These are phyloP conservation scores for Chlamydomonas reinhardtii DNA, from an alignment of 163 green algal species.

Conservation along the genomic window DNA sequence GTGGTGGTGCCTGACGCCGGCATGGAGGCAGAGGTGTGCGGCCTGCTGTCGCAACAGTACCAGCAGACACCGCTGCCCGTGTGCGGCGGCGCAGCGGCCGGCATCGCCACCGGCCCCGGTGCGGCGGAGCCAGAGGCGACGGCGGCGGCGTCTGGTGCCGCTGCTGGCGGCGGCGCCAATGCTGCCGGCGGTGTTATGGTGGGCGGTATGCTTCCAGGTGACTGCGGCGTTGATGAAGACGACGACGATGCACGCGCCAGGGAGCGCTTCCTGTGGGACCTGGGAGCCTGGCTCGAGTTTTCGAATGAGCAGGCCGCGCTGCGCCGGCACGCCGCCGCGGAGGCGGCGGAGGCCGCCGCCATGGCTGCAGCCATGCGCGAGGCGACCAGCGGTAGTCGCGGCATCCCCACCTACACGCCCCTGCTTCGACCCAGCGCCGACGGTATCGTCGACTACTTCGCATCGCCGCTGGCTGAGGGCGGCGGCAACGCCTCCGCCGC, in stretches of 20 bases:
- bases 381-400: background rate
- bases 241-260: slow-evolving; percentile 18
- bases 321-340: too few relatives aligned
- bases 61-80: slow-evolving; percentile 31
- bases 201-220: too few relatives aligned
- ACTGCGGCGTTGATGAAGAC: background rate
- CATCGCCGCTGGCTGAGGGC: background rate
- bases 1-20: slow-evolving; percentile 31
- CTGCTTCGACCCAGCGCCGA: too few relatives aligned
- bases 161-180: background rate
- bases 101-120: too few relatives aligned
- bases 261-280: slow-evolving; percentile 34
- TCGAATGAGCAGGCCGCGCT: background rate
- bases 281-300: slow-evolving; percentile 33
- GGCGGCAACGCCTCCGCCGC: background rate
- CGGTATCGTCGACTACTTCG: too few relatives aligned
- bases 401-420: too few relatives aligned
- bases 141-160: background rate
- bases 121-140: background rate
- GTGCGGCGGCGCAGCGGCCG: background rate
- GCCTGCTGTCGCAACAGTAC: slow-evolving; percentile 29
- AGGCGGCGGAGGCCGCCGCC: background rate
- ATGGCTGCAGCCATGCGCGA: background rate
- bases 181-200: too few relatives aligned
- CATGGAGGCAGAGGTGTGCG: slow-evolving; percentile 32